Percentiles rank a stretch among this genome's conserved stretches.
These are phyloP conservation scores for Pochonia chlamydosporia DNA, from an alignment of 2,329 filamentous ascomycete species.

Conservation along the genomic window DNA sequence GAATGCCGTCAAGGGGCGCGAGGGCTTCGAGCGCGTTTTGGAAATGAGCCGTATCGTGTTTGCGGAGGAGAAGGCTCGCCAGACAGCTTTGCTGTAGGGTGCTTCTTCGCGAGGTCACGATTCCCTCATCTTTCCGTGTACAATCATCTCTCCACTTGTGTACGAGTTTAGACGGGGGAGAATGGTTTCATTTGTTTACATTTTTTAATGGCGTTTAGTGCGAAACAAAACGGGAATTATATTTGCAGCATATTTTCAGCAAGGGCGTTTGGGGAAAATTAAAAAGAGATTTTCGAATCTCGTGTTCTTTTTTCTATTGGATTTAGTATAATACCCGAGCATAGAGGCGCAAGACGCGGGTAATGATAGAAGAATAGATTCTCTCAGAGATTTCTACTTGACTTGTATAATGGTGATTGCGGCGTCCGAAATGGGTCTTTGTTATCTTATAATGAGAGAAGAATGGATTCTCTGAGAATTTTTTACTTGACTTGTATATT, in stretches of 20 bases:
- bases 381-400: neutral
- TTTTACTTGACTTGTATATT: too few species aligned
- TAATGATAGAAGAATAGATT: conserved; percentile 7
- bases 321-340: conserved; percentile 2
- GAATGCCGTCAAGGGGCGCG: conserved; percentile 83
- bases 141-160: neutral
- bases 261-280: conserved; percentile 2
- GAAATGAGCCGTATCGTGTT: conserved; percentile 91
- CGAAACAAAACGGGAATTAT: neutral
- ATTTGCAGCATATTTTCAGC: conserved; percentile 1
- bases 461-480: too few species aligned
- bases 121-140: neutral
- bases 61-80: conserved; percentile 73
- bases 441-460: too few species aligned
- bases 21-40: conserved; percentile 92
- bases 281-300: neutral
- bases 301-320: neutral
- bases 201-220: neutral
- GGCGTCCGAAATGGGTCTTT: too few species aligned
- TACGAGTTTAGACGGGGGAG: neutral
- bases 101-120: neutral
- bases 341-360: conserved; percentile 2
- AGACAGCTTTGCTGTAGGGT: conserved; percentile 14
- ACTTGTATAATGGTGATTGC: too few species aligned
- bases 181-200: neutral